A percentile compares a stretch with the other conserved stretches of the same genome.
These are phyloP conservation scores for Buxus sempervirens DNA, from an alignment of 164 flowering plant genomes.

Conservation along the genomic window DNA sequence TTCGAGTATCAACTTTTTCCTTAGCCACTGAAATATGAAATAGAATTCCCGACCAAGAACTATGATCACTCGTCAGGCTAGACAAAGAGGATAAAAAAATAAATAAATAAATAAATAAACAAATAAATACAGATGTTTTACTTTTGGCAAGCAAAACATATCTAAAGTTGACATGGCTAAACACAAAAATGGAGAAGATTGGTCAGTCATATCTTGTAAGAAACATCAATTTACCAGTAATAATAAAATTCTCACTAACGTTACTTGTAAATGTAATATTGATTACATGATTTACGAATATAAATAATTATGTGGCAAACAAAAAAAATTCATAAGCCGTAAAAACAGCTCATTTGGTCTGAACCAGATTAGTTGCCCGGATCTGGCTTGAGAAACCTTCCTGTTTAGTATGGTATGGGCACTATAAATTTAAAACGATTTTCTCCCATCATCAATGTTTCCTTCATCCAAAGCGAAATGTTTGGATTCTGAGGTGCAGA, in stretches of 20 bases:
- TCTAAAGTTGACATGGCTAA: background rate
- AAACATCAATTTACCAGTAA: background rate
- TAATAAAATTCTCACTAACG: too few species aligned
- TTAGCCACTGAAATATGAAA: too few species aligned
- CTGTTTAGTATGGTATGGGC: background rate
- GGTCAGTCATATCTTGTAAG: too few species aligned
- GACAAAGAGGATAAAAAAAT: too few species aligned
- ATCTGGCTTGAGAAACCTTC: background rate
- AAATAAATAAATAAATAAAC: too few species aligned
- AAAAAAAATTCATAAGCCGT: background rate
- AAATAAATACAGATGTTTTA: too few species aligned
- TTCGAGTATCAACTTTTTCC: too few species aligned
- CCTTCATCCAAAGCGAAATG: background rate
- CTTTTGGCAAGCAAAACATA: too few species aligned
- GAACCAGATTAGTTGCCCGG: background rate
- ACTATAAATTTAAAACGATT: background rate
- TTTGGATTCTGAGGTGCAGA: background rate
- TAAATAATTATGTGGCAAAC: background rate
- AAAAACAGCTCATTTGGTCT: background rate
- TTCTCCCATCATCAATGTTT: background rate
- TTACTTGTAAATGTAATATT: too few species aligned
- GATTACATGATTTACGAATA: too few species aligned
- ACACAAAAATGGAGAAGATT: background rate
- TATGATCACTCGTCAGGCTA: too few species aligned
- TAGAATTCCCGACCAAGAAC: too few species aligned